Evolutionary conservation across 495 filamentous ascomycete genomes (phyloP), one percentile per base, ranked within the genome.

Genomic region (Staphylotrichum longicolle): DNA sequence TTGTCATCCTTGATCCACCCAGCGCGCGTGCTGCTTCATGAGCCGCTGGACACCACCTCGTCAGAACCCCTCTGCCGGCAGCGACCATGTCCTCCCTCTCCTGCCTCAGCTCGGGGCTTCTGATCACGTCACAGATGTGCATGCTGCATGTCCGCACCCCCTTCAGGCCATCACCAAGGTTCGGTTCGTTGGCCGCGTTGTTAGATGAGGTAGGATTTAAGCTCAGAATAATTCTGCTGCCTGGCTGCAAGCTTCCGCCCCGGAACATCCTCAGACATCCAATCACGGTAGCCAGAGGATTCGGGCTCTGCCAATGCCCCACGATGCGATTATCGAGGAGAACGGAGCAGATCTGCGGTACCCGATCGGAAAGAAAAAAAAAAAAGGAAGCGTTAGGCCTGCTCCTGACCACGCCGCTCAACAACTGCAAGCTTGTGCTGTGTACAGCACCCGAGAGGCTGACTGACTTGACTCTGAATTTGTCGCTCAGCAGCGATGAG

Each of bases 151-250:
- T 20, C 37, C 48, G 14, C 15, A 52, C 39, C 15, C 48, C 37
- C 37, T 39, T 39, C 10, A 6, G 37, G 37, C 2, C 37, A 27
- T 27, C 20, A 27, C 20, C 20, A 27, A 27, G 20, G 37, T 10
- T 39, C 37, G 37, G 37, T 45, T 54, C 37, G 3, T 35, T 27
- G 10, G 12, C 8, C 5, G 50, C 44, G 54, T 37, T 41, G 45
- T 39, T 8, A 52, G 48, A 59, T 54, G 58, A 47, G 58, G 58
- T 60, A 54, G 53, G 44, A 61, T 55, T 49, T 42, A 58, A 58
- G 50, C 42, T 47, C 48, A 48, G 20, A 42, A 59, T 44, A 63
- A 63, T 63, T 41, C 49, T 59, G 61, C 51, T 63, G 61, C 61
- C 61, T 63, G 48, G 61, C 61, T 41, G 48, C 56, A 53, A 12